Conservation (phyloP, 768 basidiomycete genomes). For the Tricholomella constricta region DNA sequence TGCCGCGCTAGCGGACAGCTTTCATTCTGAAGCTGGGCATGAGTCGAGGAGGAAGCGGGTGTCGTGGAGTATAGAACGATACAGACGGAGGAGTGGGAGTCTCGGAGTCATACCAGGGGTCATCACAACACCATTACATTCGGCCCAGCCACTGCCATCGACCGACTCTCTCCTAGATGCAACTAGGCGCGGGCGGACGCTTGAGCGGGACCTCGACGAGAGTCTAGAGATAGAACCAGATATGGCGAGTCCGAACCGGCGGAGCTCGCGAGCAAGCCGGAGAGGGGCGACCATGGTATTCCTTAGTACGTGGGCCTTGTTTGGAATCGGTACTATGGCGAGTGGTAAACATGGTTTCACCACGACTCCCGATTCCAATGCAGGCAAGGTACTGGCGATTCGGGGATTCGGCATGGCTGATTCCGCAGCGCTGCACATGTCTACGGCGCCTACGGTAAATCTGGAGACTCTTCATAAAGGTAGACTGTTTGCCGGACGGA, state of each 20-base stretch:
- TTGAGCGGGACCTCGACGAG: conserved; percentile 38
- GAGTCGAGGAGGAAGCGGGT: conserved; percentile 51
- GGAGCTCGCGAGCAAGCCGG: conserved; percentile 64
- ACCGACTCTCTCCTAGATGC: conserved; percentile 28
- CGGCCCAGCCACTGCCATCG: conserved; percentile 32
- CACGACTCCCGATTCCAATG: conserved; percentile 28
- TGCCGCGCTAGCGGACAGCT: conserved; percentile 67
- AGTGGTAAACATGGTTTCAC: conserved; percentile 29
- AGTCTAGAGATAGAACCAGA: conserved; percentile 26
- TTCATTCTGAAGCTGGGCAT: conserved; percentile 70
- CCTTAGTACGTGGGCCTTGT: conserved; percentile 73
- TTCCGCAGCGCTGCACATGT: conserved; percentile 12
- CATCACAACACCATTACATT: conserved; percentile 34
- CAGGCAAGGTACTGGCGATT: conserved; percentile 51
- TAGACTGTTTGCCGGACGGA: conserved; percentile 1
- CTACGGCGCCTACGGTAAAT: not conserved
- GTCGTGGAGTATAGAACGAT: conserved; percentile 68
- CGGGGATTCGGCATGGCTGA: conserved; percentile 13
- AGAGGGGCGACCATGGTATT: conserved; percentile 81
- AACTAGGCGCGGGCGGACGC: conserved; percentile 45
- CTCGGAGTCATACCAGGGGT: conserved; percentile 39
- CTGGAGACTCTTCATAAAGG: not conserved
- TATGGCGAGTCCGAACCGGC: conserved; percentile 26
- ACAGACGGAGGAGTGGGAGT: conserved; percentile 44
- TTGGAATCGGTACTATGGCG: conserved; percentile 60